These are phyloP conservation scores for Solanum chmielewskii DNA, from an alignment of 257 asterid species.

Conservation along the genomic window DNA sequence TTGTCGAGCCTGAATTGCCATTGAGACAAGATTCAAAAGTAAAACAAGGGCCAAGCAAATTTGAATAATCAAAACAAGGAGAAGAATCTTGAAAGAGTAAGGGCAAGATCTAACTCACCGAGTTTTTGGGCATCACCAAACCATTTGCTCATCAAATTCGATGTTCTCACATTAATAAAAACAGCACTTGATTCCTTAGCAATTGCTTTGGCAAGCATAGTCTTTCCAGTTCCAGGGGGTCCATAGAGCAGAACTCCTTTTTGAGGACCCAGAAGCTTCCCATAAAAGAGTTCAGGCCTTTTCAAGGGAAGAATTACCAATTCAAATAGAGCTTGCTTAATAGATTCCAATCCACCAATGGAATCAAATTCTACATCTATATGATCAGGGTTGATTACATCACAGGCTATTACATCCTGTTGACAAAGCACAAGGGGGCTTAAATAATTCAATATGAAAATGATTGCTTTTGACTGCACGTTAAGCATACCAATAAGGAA, in stretches of 20 bases:
- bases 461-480: background rate
- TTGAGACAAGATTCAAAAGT: background rate
- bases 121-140: conserved; percentile 97
- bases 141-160: conserved; percentile 97
- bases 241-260: conserved; percentile 92
- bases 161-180: conserved; percentile 71
- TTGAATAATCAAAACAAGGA: background rate
- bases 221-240: conserved; percentile 98
- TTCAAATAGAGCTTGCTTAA: conserved; percentile 64
- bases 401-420: conserved; percentile 93
- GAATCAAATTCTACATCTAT: conserved; percentile 69
- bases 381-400: conserved; percentile 76
- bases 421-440: background rate
- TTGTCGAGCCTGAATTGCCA: background rate
- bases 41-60: background rate
- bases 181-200: conserved; percentile 94
- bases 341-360: conserved; percentile 85
- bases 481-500: background rate
- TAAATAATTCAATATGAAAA: background rate
- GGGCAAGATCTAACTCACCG: conserved; percentile 30
- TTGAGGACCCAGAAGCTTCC: conserved; percentile 88
- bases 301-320: conserved; percentile 79
- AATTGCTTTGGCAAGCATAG: conserved; percentile 99
- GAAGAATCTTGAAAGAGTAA: background rate
- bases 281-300: conserved; percentile 87